These are phyloP conservation scores for Ramichloridium luteum DNA, from an alignment of 2,329 filamentous ascomycete genomes.

Conservation along the genomic window DNA sequence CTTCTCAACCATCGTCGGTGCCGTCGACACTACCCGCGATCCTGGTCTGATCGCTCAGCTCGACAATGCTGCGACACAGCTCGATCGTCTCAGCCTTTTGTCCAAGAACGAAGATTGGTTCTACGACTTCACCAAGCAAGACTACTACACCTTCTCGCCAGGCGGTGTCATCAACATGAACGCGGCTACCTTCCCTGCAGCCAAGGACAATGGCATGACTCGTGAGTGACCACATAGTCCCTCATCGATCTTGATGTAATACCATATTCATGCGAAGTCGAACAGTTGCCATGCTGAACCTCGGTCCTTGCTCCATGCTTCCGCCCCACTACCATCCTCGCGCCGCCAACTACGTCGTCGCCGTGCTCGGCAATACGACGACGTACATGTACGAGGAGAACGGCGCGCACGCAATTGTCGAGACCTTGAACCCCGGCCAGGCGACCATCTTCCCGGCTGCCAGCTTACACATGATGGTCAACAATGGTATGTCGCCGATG, in stretches of 20 bases:
- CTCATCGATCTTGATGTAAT: too few relatives aligned
- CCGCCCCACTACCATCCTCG: conserved; percentile 40
- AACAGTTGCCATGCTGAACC: conserved; percentile 26
- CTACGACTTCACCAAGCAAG: conserved; percentile 36
- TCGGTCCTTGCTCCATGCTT: conserved; percentile 42
- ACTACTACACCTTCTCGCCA: conserved; percentile 33
- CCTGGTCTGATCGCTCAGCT: conserved; percentile 30
- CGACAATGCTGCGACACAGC: conserved; percentile 31
- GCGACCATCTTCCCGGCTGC: conserved; percentile 41
- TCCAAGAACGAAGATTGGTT: conserved; percentile 33
- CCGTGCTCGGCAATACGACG: conserved; percentile 36
- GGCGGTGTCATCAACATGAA: conserved; percentile 42
- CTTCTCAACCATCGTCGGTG: too few relatives aligned
- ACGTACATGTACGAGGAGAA: conserved; percentile 44
- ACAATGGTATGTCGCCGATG: conserved; percentile 31
- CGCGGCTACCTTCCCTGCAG: conserved; percentile 39
- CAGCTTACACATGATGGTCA: conserved; percentile 40
- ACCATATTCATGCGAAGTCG: neutral
- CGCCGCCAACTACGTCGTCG: conserved; percentile 39
- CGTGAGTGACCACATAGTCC: too few relatives aligned
- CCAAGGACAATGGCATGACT: conserved; percentile 37
- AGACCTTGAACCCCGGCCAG: conserved; percentile 31
- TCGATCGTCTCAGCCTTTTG: conserved; percentile 34
- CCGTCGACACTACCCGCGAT: conserved; percentile 30
- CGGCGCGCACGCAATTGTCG: conserved; percentile 32